Evolutionary conservation across 2,329 filamentous ascomycete genomes (phyloP), one percentile per base, ranked within the genome.

Genomic region (Thermomyces lanuginosus): DNA sequence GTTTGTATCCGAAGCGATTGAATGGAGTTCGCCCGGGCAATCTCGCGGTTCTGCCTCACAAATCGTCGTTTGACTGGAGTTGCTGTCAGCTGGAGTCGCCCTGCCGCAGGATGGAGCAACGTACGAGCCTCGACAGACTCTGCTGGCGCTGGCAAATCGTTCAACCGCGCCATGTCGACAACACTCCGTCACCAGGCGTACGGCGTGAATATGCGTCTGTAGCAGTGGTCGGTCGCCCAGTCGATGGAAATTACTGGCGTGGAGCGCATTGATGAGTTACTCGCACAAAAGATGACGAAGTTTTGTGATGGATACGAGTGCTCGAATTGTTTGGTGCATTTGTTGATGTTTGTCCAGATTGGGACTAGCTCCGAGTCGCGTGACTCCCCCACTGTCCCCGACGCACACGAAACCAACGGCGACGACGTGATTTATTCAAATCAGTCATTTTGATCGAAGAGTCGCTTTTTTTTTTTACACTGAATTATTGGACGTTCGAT

Each of bases 41-140:
- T 66, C 44, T 76, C 71, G 38, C 71, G 66, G 44, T 76, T 76
- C 45, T 76, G 71, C 29, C 71, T 56, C 36, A 74, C 58, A 43
- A 74, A 75, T 37, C 69, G 57, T 33, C 71, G 59, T 53, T 73
- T 76, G 28, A 75, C 69, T 72, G 34, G 14, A 11, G 21, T 23
- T 14, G 27, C 14, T 27, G 15, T 16, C 8, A 20, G 13, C 6
- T 12, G 5, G n/a, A 9, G n/a, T 14, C 27, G 14, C 3, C n/a
- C 5, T 8, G 16, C 26, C 10, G 8, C n/a, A 7, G 18, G 18
- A 28, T 8, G 14, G 14, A n/a, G 9, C 2, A 10, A 51, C 60
- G 46, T 44, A 64, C 60, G 44, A 20, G 54, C 49, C 33, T 63
- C 60, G 30, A 63, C 40, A n/a, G 58, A 57, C 41, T 63, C 60